Percentiles rank a stretch among this genome's conserved stretches.
phyloP scores from a whole-genome alignment of 2,329 filamentous ascomycete genomes.

The Lecanicillium sp. region DNA sequence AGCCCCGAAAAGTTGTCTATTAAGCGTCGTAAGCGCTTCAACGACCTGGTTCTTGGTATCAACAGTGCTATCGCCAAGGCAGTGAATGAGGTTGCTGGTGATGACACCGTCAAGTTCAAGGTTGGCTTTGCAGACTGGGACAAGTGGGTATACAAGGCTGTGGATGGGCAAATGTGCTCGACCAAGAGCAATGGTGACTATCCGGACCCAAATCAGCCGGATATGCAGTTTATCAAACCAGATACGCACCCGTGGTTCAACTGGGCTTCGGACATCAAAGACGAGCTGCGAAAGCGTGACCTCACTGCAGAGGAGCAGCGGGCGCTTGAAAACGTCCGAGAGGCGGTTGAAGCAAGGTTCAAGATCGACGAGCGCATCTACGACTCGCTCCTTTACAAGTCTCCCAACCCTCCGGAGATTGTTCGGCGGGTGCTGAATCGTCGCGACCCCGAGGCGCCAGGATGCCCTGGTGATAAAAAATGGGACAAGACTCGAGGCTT shows the following conservation, averaged over 20 bases:
- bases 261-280: constrained; percentile 3
- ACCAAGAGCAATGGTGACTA: constrained; percentile 14
- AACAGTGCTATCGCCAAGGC: constrained; percentile 20
- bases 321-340: constrained; percentile 2
- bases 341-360: neutral
- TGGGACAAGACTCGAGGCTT: constrained; percentile 10
- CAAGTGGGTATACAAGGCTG: constrained; percentile 15
- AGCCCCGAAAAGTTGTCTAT: constrained; percentile 12
- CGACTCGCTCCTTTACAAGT: constrained; percentile 16
- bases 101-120: constrained; percentile 12
- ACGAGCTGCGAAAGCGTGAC: constrained; percentile 7
- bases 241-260: constrained; percentile 13
- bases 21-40: constrained; percentile 20
- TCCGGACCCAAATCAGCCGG: constrained; percentile 19
- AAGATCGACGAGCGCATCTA: constrained; percentile 13
- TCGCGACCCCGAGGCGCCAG: constrained; percentile 15
- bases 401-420: too few relatives aligned
- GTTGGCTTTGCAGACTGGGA: constrained; percentile 22
- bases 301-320: constrained; percentile 6
- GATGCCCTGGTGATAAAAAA: constrained; percentile 17
- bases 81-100: constrained; percentile 13
- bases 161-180: constrained; percentile 22
- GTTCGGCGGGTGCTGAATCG: too few relatives aligned
- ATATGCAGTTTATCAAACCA: constrained; percentile 25
- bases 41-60: constrained; percentile 16